Percentiles rank a stretch among this genome's conserved stretches.
Evolutionary conservation across 2,329 filamentous ascomycete species (phyloP).

Genomic region (Helicocarpus griseus): DNA sequence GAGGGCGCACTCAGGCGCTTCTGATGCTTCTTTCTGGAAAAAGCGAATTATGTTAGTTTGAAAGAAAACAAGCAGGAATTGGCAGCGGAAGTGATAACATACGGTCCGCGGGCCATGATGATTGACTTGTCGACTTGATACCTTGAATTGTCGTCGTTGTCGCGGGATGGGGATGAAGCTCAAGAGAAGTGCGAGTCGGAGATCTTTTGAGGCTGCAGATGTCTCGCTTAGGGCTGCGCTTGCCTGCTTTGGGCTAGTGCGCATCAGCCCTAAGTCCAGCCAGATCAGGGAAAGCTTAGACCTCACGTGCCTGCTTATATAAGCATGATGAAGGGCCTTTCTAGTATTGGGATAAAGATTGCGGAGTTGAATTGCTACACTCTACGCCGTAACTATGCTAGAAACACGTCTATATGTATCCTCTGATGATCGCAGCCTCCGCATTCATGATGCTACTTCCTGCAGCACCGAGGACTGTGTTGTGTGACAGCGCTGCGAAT

Average conservation of each 20-base stretch:
- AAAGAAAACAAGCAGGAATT: neutral
- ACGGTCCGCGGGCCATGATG: slow-evolving; percentile 51
- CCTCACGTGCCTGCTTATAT: neutral
- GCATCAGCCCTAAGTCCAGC: neutral
- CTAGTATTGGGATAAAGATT: too few species aligned
- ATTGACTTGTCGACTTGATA: slow-evolving; percentile 21
- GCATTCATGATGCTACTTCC: slow-evolving; percentile 88
- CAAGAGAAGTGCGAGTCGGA: neutral
- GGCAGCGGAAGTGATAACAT: slow-evolving; percentile 27
- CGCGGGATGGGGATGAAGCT: slow-evolving; percentile 8
- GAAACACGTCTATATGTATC: slow-evolving; percentile 51
- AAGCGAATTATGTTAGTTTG: slow-evolving; percentile 9
- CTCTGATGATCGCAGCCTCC: slow-evolving; percentile 84
- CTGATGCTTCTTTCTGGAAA: slow-evolving; percentile 92
- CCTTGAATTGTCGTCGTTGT: slow-evolving; percentile 11
- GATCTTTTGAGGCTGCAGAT: neutral
- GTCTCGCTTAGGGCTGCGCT: slow-evolving; percentile 4
- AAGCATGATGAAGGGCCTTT: too few species aligned
- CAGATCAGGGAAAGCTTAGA: neutral
- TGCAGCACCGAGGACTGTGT: slow-evolving; percentile 89
- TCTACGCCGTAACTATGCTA: too few species aligned
- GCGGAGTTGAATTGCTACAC: too few species aligned
- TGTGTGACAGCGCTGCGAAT: slow-evolving; percentile 87
- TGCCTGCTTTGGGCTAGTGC: neutral
- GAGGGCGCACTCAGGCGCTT: slow-evolving; percentile 98